Percentiles rank a stretch among this genome's conserved stretches.
Evolutionary conservation across 2,329 filamentous ascomycete species (phyloP).

Genomic region (Phialophora expanda): DNA sequence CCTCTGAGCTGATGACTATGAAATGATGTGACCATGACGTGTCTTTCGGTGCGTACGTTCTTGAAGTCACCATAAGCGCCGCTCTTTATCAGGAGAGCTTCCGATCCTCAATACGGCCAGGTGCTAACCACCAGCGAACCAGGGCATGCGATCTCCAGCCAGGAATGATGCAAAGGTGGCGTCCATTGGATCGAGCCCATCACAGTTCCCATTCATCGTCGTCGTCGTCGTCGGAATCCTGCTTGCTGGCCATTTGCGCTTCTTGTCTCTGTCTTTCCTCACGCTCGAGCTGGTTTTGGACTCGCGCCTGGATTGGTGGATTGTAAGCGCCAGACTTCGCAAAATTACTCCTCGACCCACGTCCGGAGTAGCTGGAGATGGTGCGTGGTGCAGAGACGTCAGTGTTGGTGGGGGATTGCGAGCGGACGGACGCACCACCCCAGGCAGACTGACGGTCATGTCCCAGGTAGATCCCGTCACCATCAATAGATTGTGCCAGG

Average conservation of each 20-base stretch:
- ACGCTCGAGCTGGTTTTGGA: constrained; percentile 22
- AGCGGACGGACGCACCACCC: constrained; percentile 10
- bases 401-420: constrained; percentile 15
- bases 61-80: background rate
- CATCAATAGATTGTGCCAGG: constrained; percentile 8
- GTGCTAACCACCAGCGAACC: background rate
- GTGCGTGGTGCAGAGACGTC: constrained; percentile 1
- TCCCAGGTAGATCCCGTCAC: constrained; percentile 13
- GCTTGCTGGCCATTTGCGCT: constrained; percentile 14
- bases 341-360: constrained; percentile 9
- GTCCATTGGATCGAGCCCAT: background rate
- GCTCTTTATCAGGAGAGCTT: background rate
- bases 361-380: constrained; percentile 11
- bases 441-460: constrained; percentile 17
- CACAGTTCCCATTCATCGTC: constrained; percentile 20
- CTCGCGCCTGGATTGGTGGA: constrained; percentile 18
- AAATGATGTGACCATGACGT: background rate
- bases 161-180: background rate
- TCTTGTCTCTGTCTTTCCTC: constrained; percentile 21
- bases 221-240: constrained; percentile 26
- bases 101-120: background rate
- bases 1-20: background rate
- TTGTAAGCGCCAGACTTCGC: constrained; percentile 20
- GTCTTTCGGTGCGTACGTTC: background rate
- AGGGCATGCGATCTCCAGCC: background rate